These are phyloP conservation scores for Pelargonium nanum DNA, from an alignment of 345 rosid genomes.

Conservation along the genomic window DNA sequence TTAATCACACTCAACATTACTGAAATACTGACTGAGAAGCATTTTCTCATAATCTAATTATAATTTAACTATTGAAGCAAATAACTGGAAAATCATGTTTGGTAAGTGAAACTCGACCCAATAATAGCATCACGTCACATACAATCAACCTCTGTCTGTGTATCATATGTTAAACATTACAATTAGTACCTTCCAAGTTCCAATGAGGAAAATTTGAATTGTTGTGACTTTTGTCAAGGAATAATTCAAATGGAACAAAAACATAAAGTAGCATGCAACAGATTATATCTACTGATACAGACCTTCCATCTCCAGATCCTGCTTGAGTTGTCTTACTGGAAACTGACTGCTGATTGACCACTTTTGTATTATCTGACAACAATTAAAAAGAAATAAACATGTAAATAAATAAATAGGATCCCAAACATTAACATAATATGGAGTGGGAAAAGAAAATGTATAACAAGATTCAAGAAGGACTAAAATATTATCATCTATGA, in stretches of 20 bases:
- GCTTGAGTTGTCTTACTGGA: conserved; percentile 25
- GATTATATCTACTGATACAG: conserved; percentile 14
- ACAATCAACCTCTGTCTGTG: background rate
- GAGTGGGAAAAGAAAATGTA: background rate
- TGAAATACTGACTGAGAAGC: background rate
- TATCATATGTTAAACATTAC: background rate
- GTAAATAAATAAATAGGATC: conserved; percentile 4
- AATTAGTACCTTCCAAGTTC: background rate
- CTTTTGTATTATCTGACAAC: conserved; percentile 52
- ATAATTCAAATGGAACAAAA: background rate
- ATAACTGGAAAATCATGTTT: too few species aligned
- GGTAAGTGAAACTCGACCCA: background rate
- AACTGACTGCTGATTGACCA: conserved; percentile 24
- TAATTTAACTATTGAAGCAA: too few species aligned
- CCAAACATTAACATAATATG: background rate
- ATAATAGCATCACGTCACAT: background rate
- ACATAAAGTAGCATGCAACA: conserved; percentile 2
- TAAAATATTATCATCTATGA: background rate
- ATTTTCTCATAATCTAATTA: conserved; percentile 2
- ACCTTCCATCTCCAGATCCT: conserved; percentile 59
- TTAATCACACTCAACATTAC: background rate
- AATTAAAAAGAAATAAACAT: conserved; percentile 7
- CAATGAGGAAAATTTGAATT: background rate
- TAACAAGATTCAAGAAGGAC: background rate
- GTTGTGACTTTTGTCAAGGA: background rate